Evolutionary conservation across 495 filamentous ascomycete species (phyloP).

Genomic region (Neurospora terricola): DNA sequence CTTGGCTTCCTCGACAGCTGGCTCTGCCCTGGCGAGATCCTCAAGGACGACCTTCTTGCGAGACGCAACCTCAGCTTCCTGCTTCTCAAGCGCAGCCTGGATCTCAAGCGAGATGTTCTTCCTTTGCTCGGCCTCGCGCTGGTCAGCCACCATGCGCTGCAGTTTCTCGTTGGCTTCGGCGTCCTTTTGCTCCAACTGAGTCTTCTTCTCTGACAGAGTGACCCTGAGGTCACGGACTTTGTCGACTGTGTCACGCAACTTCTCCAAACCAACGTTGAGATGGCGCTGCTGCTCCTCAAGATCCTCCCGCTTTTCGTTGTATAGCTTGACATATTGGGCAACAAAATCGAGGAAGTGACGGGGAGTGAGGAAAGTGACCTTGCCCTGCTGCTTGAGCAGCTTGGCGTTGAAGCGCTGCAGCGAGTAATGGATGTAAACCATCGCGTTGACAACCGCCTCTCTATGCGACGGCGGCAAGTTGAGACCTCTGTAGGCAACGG

Average conservation of each 20-base stretch:
- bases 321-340: conserved; percentile 92
- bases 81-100: conserved; percentile 73
- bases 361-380: conserved; percentile 84
- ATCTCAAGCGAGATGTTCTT: conserved; percentile 81
- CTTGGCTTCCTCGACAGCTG: conserved; percentile 85
- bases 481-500: conserved; percentile 80
- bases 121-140: conserved; percentile 88
- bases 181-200: conserved; percentile 85
- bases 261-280: conserved; percentile 94
- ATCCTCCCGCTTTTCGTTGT: conserved; percentile 97
- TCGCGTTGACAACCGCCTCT: conserved; percentile 86
- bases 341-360: conserved; percentile 98
- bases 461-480: conserved; percentile 77
- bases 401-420: conserved; percentile 81
- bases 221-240: conserved; percentile 87
- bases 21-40: conserved; percentile 86
- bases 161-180: conserved; percentile 94
- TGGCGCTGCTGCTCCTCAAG: conserved; percentile 97
- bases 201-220: conserved; percentile 89
- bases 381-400: conserved; percentile 82
- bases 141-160: conserved; percentile 92
- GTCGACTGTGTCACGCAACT: conserved; percentile 93
- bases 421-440: conserved; percentile 98
- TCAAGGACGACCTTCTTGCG: conserved; percentile 76
- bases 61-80: conserved; percentile 77